Percentiles rank a stretch among this genome's conserved stretches.
Conservation (phyloP, 164 flowering plant species). For the Magnolia sinica region DNA sequence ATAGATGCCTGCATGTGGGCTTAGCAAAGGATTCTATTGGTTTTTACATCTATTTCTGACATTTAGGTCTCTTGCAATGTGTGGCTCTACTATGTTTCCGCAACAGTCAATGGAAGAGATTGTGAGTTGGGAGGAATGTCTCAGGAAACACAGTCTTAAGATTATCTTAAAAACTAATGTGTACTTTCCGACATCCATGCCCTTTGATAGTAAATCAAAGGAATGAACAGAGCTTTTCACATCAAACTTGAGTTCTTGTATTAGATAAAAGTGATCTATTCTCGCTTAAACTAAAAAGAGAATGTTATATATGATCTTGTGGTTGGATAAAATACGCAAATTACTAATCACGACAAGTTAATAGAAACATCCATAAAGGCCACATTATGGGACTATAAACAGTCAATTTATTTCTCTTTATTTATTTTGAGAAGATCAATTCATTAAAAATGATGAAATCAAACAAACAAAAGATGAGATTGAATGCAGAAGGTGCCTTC, state of each 20-base stretch:
- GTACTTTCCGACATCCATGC: constrained; percentile 77
- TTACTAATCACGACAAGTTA: neutral
- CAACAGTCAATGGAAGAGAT: too few relatives aligned
- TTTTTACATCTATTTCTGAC: too few relatives aligned
- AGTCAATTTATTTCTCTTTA: too few relatives aligned
- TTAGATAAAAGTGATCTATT: neutral
- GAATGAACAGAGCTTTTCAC: constrained; percentile 39
- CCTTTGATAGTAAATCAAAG: constrained; percentile 53
- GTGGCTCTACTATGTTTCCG: too few relatives aligned
- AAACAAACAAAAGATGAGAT: neutral
- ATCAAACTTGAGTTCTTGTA: constrained; percentile 76
- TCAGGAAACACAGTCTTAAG: constrained; percentile 30
- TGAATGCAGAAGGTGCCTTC: neutral
- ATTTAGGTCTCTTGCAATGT: too few relatives aligned
- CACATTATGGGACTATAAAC: neutral
- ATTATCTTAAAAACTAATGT: constrained; percentile 72
- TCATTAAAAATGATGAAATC: neutral
- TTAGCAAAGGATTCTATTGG: too few relatives aligned
- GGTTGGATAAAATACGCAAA: too few relatives aligned
- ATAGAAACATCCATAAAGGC: neutral
- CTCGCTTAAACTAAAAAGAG: neutral
- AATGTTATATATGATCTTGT: neutral
- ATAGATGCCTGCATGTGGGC: too few relatives aligned
- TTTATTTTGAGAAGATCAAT: neutral
- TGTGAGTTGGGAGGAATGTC: neutral